phyloP scores from a whole-genome alignment of 202 grass and related monocot genomes.

The Elaeis oleifera region DNA sequence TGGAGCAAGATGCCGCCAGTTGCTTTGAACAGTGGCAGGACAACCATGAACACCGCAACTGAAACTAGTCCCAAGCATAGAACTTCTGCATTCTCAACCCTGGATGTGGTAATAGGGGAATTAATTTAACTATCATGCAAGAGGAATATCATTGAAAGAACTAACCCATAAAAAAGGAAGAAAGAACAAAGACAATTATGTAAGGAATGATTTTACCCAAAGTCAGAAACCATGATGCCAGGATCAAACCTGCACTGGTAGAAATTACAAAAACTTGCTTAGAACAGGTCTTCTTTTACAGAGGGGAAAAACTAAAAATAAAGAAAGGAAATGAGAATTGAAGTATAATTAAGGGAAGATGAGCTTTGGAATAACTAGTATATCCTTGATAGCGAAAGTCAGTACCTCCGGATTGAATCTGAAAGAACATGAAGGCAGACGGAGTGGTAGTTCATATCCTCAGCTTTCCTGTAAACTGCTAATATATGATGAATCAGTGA shows the following conservation, averaged over 20 bases:
- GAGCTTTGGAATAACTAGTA: too few species aligned
- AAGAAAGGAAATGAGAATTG: too few species aligned
- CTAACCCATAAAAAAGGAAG: too few species aligned
- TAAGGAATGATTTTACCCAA: conserved; percentile 50
- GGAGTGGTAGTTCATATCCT: conserved; percentile 94
- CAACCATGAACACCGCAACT: conserved; percentile 78
- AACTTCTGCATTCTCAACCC: conserved; percentile 95
- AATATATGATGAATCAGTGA: neutral
- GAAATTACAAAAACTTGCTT: conserved; percentile 9
- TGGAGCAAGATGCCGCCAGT: conserved; percentile 70
- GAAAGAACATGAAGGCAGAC: conserved; percentile 89
- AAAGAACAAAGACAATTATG: too few species aligned
- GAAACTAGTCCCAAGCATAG: conserved; percentile 90
- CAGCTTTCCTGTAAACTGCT: conserved; percentile 79
- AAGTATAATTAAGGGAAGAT: too few species aligned
- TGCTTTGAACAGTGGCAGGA: conserved; percentile 85
- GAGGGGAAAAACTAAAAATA: too few species aligned
- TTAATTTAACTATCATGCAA: neutral
- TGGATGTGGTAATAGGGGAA: conserved; percentile 18
- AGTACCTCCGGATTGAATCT: conserved; percentile 87
- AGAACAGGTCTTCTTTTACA: neutral
- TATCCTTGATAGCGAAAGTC: neutral
- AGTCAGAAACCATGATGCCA: conserved; percentile 94
- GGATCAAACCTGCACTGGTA: conserved; percentile 91
- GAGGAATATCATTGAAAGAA: neutral